A percentile compares a stretch with the other conserved stretches of the same genome.
Evolutionary conservation across 2,329 filamentous ascomycete genomes (phyloP).

Genomic region (Xylariales sp.): DNA sequence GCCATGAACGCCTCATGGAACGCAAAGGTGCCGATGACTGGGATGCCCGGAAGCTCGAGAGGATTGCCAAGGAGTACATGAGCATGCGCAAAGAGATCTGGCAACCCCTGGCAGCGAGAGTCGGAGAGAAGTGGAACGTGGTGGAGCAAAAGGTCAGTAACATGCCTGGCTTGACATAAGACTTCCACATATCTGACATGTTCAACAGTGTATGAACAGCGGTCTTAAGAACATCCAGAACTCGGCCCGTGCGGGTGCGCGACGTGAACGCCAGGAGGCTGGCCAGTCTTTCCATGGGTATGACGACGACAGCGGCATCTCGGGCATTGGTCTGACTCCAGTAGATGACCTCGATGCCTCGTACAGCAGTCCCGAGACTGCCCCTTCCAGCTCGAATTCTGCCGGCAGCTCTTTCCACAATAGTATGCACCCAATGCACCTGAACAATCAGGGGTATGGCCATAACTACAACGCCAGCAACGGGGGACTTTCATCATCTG

Average conservation of each 20-base stretch:
- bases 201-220: slow-evolving; percentile 71
- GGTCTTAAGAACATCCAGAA: slow-evolving; percentile 77
- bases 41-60: slow-evolving; percentile 70
- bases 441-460: slow-evolving; percentile 21
- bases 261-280: slow-evolving; percentile 57
- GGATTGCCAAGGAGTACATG: slow-evolving; percentile 74
- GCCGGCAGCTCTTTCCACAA: slow-evolving; percentile 29
- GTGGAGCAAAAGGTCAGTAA: slow-evolving; percentile 55
- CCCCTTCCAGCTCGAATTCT: slow-evolving; percentile 38
- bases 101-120: slow-evolving; percentile 64
- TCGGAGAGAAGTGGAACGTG: slow-evolving; percentile 80
- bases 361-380: slow-evolving; percentile 51
- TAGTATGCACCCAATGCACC: slow-evolving; percentile 23
- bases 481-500: slow-evolving; percentile 26
- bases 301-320: slow-evolving; percentile 70
- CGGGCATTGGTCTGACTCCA: slow-evolving; percentile 53
- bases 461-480: slow-evolving; percentile 22
- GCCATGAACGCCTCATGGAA: slow-evolving; percentile 80
- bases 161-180: not conserved
- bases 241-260: slow-evolving; percentile 59
- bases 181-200: too few species aligned
- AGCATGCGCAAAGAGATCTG: slow-evolving; percentile 76
- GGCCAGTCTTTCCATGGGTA: slow-evolving; percentile 41
- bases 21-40: slow-evolving; percentile 70
- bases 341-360: slow-evolving; percentile 55